A percentile compares a stretch with the other conserved stretches of the same genome.
Evolutionary conservation across 371 early-diverging fungal genomes (phyloP).

Genomic region (Actinomortierella wolfii): DNA sequence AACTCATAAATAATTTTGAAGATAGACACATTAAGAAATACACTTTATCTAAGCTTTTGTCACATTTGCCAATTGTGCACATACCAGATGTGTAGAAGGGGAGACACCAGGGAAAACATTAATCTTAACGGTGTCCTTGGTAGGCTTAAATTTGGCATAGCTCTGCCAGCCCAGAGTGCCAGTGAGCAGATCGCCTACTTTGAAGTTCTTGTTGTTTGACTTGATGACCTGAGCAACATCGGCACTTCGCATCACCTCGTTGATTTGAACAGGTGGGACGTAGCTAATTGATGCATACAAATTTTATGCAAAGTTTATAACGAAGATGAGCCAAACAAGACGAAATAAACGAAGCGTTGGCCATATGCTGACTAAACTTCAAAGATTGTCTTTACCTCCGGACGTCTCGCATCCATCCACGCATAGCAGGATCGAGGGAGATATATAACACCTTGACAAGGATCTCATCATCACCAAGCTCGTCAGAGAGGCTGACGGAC

Average conservation of each 20-base stretch:
- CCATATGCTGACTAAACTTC: constrained; percentile 2
- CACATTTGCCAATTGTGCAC: constrained; percentile 39
- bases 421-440: constrained; percentile 59
- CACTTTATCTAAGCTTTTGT: neutral
- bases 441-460: constrained; percentile 56
- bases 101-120: constrained; percentile 45
- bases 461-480: constrained; percentile 49
- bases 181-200: constrained; percentile 53
- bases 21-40: neutral
- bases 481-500: constrained; percentile 32
- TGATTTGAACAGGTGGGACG: constrained; percentile 52
- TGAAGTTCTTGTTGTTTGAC: constrained; percentile 48
- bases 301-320: neutral
- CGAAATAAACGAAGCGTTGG: neutral
- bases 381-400: constrained; percentile 38
- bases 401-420: constrained; percentile 49
- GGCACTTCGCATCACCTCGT: constrained; percentile 55
- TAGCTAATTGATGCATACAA: constrained; percentile 23
- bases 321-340: too few species aligned
- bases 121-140: constrained; percentile 38
- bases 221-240: constrained; percentile 56
- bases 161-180: constrained; percentile 54
- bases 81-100: constrained; percentile 47
- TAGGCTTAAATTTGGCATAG: constrained; percentile 50
- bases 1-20: neutral